phyloP scores from a whole-genome alignment of 768 basidiomycete genomes.

The Lactifluus piperatus region DNA sequence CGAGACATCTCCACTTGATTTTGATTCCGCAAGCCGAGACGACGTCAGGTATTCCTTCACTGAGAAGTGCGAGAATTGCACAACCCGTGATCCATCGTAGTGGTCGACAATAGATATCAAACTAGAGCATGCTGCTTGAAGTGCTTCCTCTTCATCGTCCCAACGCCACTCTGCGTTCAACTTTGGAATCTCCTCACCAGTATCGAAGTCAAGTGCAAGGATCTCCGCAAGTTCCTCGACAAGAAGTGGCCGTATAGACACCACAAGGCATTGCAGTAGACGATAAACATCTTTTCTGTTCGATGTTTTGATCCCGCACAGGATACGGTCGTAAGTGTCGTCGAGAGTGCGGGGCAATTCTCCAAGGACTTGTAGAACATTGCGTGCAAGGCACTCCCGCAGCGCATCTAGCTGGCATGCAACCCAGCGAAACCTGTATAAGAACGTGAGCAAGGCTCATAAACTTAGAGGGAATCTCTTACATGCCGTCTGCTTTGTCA shows the following conservation, averaged over 20 bases:
- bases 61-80: background rate
- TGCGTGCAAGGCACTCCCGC: background rate
- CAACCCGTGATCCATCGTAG: background rate
- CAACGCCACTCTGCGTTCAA: background rate
- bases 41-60: no score
- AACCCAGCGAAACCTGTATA: background rate
- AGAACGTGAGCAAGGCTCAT: background rate
- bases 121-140: background rate
- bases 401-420: background rate
- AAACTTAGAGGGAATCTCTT: background rate
- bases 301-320: background rate
- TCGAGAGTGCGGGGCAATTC: background rate
- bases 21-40: no score
- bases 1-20: no score
- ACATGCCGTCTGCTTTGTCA: background rate
- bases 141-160: background rate
- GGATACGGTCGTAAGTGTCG: background rate
- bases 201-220: background rate
- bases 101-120: background rate
- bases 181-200: background rate
- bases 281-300: background rate
- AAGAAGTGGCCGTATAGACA: background rate
- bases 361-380: background rate
- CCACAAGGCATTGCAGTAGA: background rate
- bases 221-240: background rate